Base-by-base conservation (phyloP, 768 basidiomycete species). In the Boletus rubroflammeus region DNA sequence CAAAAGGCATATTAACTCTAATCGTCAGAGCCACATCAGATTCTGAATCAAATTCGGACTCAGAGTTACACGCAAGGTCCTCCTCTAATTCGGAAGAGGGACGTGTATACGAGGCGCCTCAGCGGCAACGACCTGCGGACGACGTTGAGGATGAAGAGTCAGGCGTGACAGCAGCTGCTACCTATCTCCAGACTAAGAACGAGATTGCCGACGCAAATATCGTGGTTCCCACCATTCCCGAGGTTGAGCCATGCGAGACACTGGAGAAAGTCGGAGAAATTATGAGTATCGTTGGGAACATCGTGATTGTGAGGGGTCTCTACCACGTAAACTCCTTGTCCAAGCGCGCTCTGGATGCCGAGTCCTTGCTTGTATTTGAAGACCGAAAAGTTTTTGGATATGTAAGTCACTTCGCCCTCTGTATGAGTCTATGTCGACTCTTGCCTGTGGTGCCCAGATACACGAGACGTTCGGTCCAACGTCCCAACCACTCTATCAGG, bases 401-500 rank as follows among this genome's bases (percentile, higher is more conserved):
- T 70, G 94, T 96, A 72, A 73, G 88, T 78, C 19, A 31, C 39
- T 34, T 34, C 45, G 38, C 23, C 28, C 49, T 55, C 40, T 35
- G 55, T n/a, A 26, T 26, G 42, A 34, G 42, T 42, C 51, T 51
- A 57, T 60, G 62, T 52, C 38, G 54, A 47, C 31, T 47, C 64
- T 57, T 55, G 47, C 50, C 26, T 39, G 5, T 38, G 47, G 10
- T 68, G 9, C 14, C 14, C 9, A 95, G 92, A 77, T 98, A 49
- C 90, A 88, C 66, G 96, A 98, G 73, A 97, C 95, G 0, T 98
- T 98, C 71, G 96, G 96, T 10, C 93, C 96, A 3, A 92, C 95
- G 9, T 79, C 81, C 19, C 86, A 90, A 55, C 96, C 96, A 6
- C 75, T 96, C 53, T 98, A 98, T 67, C 88, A 93, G 62, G 78